Evolutionary conservation across 2,329 filamentous ascomycete genomes (phyloP).

Genomic region (Fusarium sp.): DNA sequence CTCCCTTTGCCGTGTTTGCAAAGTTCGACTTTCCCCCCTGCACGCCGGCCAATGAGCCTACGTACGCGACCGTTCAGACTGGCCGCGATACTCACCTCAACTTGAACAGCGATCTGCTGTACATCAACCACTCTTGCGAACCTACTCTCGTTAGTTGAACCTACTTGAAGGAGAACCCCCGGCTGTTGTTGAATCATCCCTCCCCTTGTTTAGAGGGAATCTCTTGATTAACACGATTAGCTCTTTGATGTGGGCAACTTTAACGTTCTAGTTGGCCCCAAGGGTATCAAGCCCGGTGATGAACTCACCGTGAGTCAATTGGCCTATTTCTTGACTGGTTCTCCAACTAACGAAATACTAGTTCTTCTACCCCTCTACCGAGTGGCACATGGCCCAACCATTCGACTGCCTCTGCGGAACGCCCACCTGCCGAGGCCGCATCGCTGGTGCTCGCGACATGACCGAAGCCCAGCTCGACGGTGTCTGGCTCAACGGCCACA

Average conservation of each 20-base stretch:
- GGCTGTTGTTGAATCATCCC: conserved; percentile 9
- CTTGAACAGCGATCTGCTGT: conserved; percentile 74
- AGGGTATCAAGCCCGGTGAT: conserved; percentile 65
- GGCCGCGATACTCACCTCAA: conserved; percentile 67
- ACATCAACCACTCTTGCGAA: conserved; percentile 77
- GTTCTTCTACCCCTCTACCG: conserved; percentile 82
- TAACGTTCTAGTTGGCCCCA: conserved; percentile 68
- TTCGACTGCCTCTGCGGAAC: conserved; percentile 74
- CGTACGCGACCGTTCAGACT: conserved; percentile 74
- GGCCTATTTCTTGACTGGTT: too few species aligned
- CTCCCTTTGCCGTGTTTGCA: conserved; percentile 74
- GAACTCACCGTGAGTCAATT: conserved; percentile 63
- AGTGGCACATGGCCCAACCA: conserved; percentile 79
- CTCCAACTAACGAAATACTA: conserved; percentile 38
- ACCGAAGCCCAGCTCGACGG: conserved; percentile 63
- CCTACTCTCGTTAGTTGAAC: conserved; percentile 68
- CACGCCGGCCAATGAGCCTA: conserved; percentile 64
- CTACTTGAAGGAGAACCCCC: conserved; percentile 25
- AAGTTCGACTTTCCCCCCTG: conserved; percentile 75
- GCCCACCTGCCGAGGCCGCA: conserved; percentile 68
- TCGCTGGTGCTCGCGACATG: conserved; percentile 74
- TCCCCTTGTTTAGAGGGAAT: not conserved
- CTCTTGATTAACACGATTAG: conserved; percentile 48
- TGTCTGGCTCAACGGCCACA: conserved; percentile 72
- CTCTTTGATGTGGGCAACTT: conserved; percentile 70